These are phyloP conservation scores for Aspergillus steynii DNA, from an alignment of 495 filamentous ascomycete species.

Conservation along the genomic window DNA sequence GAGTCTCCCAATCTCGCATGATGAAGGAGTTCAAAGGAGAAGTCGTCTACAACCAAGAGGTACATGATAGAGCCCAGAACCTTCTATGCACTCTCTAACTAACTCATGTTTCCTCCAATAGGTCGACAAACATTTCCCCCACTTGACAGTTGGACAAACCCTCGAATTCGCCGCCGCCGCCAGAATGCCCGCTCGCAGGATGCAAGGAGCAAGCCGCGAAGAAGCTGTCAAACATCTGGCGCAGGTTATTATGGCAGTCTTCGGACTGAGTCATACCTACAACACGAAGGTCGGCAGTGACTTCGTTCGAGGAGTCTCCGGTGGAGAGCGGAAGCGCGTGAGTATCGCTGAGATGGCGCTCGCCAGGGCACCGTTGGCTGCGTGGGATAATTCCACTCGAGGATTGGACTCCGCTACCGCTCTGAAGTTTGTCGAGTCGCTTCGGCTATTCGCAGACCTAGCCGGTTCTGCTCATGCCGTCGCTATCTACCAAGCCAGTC, in stretches of 20 bases:
- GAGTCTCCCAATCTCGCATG: slow-evolving; percentile 26
- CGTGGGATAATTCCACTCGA: slow-evolving; percentile 84
- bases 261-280: slow-evolving; percentile 57
- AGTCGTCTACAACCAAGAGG: slow-evolving; percentile 59
- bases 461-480: slow-evolving; percentile 72
- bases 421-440: slow-evolving; percentile 64
- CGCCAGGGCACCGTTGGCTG: slow-evolving; percentile 65
- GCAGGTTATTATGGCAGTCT: slow-evolving; percentile 59
- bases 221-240: slow-evolving; percentile 44
- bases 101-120: background rate
- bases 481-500: slow-evolving; percentile 76
- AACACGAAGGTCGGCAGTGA: slow-evolving; percentile 45
- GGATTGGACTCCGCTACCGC: slow-evolving; percentile 82
- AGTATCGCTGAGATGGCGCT: slow-evolving; percentile 59
- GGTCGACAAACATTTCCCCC: slow-evolving; percentile 62
- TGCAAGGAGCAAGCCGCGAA: slow-evolving; percentile 42
- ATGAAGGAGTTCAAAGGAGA: slow-evolving; percentile 56
- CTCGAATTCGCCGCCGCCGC: slow-evolving; percentile 57
- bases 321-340: slow-evolving; percentile 77
- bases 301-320: slow-evolving; percentile 68
- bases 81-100: background rate
- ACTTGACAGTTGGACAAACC: slow-evolving; percentile 64
- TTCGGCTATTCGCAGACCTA: slow-evolving; percentile 69
- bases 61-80: slow-evolving; percentile 1
- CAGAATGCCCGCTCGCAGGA: slow-evolving; percentile 42